A percentile compares a stretch with the other conserved stretches of the same genome.
phyloP scores from a whole-genome alignment of 1,284 basidiomycete species.

The Fomitopsis palustris region DNA sequence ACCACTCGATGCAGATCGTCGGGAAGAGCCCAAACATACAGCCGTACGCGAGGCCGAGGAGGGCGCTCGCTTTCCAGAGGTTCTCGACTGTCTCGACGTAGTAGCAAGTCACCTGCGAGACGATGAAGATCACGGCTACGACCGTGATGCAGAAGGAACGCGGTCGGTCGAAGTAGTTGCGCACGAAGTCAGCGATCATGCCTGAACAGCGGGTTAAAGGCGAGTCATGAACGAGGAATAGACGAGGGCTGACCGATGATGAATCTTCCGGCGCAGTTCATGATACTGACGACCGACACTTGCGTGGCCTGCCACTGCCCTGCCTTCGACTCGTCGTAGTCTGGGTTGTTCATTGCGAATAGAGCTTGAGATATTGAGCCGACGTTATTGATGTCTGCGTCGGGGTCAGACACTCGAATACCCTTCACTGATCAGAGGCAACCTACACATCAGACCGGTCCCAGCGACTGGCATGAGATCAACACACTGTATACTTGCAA shows the following conservation, averaged over 20 bases:
- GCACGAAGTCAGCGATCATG: slow-evolving; percentile 71
- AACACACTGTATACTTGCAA: background rate
- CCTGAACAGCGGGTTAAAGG: slow-evolving; percentile 32
- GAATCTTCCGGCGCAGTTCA: slow-evolving; percentile 82
- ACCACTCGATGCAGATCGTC: slow-evolving; percentile 82
- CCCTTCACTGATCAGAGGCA: background rate
- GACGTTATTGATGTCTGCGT: slow-evolving; percentile 87
- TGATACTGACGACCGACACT: slow-evolving; percentile 82
- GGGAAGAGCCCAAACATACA: slow-evolving; percentile 77
- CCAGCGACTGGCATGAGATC: slow-evolving; percentile 61
- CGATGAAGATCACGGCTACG: slow-evolving; percentile 63
- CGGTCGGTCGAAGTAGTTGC: slow-evolving; percentile 56
- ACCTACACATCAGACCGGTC: slow-evolving; percentile 81
- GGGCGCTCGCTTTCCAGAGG: slow-evolving; percentile 74
- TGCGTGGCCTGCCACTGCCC: slow-evolving; percentile 81
- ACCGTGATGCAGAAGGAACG: slow-evolving; percentile 71
- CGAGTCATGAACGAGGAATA: slow-evolving; percentile 7
- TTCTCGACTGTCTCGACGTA: slow-evolving; percentile 54
- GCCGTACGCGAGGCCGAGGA: slow-evolving; percentile 77
- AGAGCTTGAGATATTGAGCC: slow-evolving; percentile 90
- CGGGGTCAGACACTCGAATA: background rate
- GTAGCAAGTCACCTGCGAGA: slow-evolving; percentile 64
- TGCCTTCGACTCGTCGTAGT: slow-evolving; percentile 65
- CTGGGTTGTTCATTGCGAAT: slow-evolving; percentile 60
- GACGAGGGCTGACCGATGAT: slow-evolving; percentile 53